Base-by-base conservation (phyloP, 177 flowering plant species). In the Tripterygium wilfordii region DNA sequence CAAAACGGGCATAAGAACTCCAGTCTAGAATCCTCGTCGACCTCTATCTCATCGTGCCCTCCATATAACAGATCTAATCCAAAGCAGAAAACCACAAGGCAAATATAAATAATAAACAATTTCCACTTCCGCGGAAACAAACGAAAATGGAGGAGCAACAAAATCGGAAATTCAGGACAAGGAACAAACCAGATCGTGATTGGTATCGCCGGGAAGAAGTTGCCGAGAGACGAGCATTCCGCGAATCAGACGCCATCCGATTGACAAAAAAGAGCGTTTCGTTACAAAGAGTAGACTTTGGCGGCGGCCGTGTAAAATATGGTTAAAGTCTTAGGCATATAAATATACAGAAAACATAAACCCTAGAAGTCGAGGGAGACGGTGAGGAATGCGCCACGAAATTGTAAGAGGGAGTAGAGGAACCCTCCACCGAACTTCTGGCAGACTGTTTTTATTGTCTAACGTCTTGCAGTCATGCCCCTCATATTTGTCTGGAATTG, bases 1-100 rank as follows among this genome's bases (percentile, higher is more conserved):
- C 85, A 79, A 32, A 76, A 79, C 1, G 85, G 85, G 35, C 85
- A 79, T 0, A 71, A 19, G 59, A 48, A 76, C 60, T 76, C 75
- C 2, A 61, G 55, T 49, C 57, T 64, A 25, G 43, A 48, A 46
- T 78, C 78, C 10, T 78, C 83, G 7, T 68, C 0, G 47, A 63
- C 75, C 18, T 26, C 40, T 10, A 69, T 77, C 5, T 69, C 83
- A 29, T 43, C 21, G 5, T 60, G 72, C 14, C 64, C 51, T 36
- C 53, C n/a, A n/a, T n/a, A 5, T 9, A 24, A 24, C 8, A 42
- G 4, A 21, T 13, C 10, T 28, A n/a, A 4, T n/a, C 5, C 1
- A 8, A 40, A 19, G 12, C 26, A 50, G 20, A 14, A 18, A 17
- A 17, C 15, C 23, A 28, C 22, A 16, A 45, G 9, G 18, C 10